phyloP scores from a whole-genome alignment of 371 early-diverging fungal genomes.

The Zychaea mexicana region DNA sequence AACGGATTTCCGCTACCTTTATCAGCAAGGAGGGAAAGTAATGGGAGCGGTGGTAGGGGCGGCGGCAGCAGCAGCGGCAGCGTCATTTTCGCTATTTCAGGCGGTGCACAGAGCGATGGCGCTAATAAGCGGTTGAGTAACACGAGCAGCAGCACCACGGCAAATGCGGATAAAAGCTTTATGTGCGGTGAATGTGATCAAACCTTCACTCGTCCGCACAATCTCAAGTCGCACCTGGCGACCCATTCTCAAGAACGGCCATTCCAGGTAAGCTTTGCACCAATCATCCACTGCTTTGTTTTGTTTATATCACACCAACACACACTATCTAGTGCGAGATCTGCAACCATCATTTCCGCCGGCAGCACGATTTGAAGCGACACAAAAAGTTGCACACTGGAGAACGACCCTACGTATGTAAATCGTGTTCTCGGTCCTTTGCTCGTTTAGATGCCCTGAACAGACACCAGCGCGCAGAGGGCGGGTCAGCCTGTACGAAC shows the following conservation, averaged over 20 bases:
- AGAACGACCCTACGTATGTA: conserved; percentile 61
- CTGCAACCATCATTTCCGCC: conserved; percentile 51
- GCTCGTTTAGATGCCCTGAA: conserved; percentile 71
- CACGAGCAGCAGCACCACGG: not conserved
- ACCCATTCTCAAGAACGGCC: conserved; percentile 49
- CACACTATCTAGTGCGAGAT: conserved; percentile 28
- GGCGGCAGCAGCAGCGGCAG: not conserved
- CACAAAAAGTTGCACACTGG: conserved; percentile 68
- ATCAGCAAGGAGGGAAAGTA: not conserved
- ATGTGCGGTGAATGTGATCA: conserved; percentile 44
- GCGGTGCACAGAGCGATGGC: not conserved
- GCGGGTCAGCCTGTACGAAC: conserved; percentile 52
- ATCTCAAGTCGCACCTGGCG: conserved; percentile 48
- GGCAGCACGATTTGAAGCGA: conserved; percentile 66
- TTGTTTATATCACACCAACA: not conserved
- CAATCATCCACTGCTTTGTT: not conserved
- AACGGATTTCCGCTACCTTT: conserved; percentile 15
- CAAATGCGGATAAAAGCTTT: conserved; percentile 15
- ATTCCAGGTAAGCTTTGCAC: conserved; percentile 38
- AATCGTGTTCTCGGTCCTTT: conserved; percentile 61
- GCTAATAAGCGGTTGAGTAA: conserved; percentile 1
- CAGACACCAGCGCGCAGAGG: conserved; percentile 71
- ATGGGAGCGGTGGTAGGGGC: not conserved
- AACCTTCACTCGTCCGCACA: conserved; percentile 48
- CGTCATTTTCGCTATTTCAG: conserved; percentile 4